Base-by-base conservation (phyloP, 208 protist genomes). In the Crithidia bombi region DNA sequence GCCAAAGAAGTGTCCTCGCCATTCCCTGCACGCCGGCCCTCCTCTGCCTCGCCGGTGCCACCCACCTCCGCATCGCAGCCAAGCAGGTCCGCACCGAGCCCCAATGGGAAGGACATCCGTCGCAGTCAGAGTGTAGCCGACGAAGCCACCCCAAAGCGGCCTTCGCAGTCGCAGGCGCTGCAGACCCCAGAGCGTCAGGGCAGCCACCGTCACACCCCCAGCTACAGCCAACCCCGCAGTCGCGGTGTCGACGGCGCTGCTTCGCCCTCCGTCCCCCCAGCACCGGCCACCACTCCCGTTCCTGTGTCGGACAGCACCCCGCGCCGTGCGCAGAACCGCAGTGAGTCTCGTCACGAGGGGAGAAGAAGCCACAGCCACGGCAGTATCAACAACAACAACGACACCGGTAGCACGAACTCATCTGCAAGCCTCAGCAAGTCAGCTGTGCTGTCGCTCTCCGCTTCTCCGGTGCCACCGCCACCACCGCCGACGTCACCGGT, bases 401-500 rank as follows among this genome's bases (percentile, higher is more conserved):
- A n/a, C n/a, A n/a, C n/a, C n/a, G n/a, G n/a, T n/a, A n/a, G n/a
- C n/a, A n/a, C n/a, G n/a, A n/a, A n/a, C n/a, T n/a, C n/a, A n/a
- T n/a, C n/a, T n/a, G n/a, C n/a, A n/a, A n/a, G n/a, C n/a, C n/a
- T n/a, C n/a, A 57, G 28, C 23, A 49, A 23, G 43, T 38, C 57
- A 5, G 4, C 49, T 2, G 5, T 17, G 38, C 35, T 25, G 23
- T 26, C 50, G 14, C 26, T 38, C 32, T n/a, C 43, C n/a, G 69
- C 51, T 14, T 64, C 69, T 21, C 61, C 69, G 21, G 61, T 33
- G n/a, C 62, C 23, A 11, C 61, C 54, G 28, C 43, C 69, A n/a
- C 39, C 69, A 21, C 69, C 69, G 19, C 69, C 69, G 44, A 49
- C 69, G 39, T 54, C 61, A 19, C 69, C 69, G 51, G 36, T 58